phyloP scores from a whole-genome alignment of 2,329 filamentous ascomycete genomes.

The Colletotrichum tamarilloi region DNA sequence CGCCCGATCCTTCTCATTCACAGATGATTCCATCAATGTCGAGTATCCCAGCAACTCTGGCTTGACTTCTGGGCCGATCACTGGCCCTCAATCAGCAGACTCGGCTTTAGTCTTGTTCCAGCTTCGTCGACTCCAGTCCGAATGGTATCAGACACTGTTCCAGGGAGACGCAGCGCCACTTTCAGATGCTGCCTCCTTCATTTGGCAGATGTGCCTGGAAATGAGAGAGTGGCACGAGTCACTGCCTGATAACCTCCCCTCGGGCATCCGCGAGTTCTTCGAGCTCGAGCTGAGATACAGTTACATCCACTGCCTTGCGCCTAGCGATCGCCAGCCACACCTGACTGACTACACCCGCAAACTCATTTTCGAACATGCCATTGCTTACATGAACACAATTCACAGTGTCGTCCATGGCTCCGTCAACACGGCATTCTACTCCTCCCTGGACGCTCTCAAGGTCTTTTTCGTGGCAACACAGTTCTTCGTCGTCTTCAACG shows the following conservation, averaged over 20 bases:
- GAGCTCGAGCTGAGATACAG: slow-evolving; percentile 91
- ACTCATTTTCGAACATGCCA: slow-evolving; percentile 86
- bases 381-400: slow-evolving; percentile 83
- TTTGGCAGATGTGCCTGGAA: slow-evolving; percentile 80
- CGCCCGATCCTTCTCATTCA: slow-evolving; percentile 90
- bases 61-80: slow-evolving; percentile 53
- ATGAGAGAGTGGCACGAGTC: slow-evolving; percentile 85
- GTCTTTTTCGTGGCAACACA: slow-evolving; percentile 80
- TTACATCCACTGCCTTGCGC: slow-evolving; percentile 88
- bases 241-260: slow-evolving; percentile 74
- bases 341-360: slow-evolving; percentile 82
- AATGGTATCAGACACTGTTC: slow-evolving; percentile 90
- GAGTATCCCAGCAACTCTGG: slow-evolving; percentile 72
- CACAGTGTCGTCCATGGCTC: slow-evolving; percentile 72
- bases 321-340: slow-evolving; percentile 77
- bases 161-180: slow-evolving; percentile 79
- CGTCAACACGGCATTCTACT: slow-evolving; percentile 75
- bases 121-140: slow-evolving; percentile 86
- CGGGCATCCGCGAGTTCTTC: slow-evolving; percentile 79
- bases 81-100: slow-evolving; percentile 65
- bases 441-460: slow-evolving; percentile 88
- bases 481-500: slow-evolving; percentile 68
- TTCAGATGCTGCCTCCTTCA: slow-evolving; percentile 74
- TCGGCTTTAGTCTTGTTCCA: slow-evolving; percentile 83
- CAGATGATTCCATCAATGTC: slow-evolving; percentile 87